Conservation (phyloP, 208 protist species). For the Crithidia sp. region DNA sequence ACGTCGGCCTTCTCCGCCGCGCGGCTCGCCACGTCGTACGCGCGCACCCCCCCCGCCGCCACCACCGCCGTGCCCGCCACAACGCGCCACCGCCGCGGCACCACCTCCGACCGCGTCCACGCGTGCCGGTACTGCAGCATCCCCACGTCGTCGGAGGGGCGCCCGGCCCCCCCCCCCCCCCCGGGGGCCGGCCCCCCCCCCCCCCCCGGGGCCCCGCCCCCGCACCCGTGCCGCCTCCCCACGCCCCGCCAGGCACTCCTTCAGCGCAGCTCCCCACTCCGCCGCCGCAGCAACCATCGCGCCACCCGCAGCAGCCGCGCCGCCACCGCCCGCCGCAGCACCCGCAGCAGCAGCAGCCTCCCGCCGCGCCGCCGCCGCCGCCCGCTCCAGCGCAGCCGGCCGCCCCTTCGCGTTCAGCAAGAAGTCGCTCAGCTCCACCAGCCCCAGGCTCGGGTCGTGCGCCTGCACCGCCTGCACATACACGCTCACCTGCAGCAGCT, state of each 20-base stretch:
- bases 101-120: conserved; percentile 27
- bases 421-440: conserved; percentile 35
- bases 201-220: conserved; percentile 19
- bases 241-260: conserved; percentile 4
- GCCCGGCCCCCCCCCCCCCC: conserved; percentile 15
- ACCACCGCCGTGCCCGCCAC: background rate
- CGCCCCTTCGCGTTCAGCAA: conserved; percentile 29
- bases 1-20: conserved; percentile 27
- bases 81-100: conserved; percentile 12
- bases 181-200: conserved; percentile 2
- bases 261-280: conserved; percentile 20
- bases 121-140: conserved; percentile 45
- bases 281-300: background rate
- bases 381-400: conserved; percentile 19
- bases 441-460: conserved; percentile 22
- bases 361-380: conserved; percentile 18
- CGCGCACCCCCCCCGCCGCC: conserved; percentile 3
- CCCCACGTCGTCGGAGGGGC: conserved; percentile 49
- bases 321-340: background rate
- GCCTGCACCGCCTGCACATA: conserved; percentile 27
- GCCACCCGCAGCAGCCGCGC: too few relatives aligned
- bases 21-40: conserved; percentile 15
- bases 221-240: conserved; percentile 23
- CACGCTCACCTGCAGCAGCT: conserved; percentile 21
- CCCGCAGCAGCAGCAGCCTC: background rate